Evolutionary conservation across 1,284 basidiomycete genomes (phyloP), one percentile per base, ranked within the genome.

Genomic region (Kwoniella shivajii): DNA sequence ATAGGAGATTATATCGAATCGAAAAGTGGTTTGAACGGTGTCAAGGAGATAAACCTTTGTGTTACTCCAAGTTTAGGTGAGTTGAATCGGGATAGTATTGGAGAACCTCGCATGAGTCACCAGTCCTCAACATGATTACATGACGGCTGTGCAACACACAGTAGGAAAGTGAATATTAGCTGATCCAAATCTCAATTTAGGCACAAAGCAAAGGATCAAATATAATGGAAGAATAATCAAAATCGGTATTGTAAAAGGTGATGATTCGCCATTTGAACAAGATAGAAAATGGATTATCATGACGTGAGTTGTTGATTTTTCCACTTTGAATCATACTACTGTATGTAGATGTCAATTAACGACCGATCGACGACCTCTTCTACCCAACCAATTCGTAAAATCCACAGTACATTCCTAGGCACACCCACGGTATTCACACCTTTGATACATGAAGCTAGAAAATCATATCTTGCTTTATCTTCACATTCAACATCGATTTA

Each of bases 211-310:
- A 16, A 29, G 31, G n/a, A 38, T 56, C 39, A 56, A 30, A 30
- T 56, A 20, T 34, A 30, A 51, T 3, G 55, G 55, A 4, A 20
- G 27, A 11, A 50, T 33, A 4, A 36, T 56, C 34, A 56, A 39
- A n/a, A 44, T 56, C 3, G 30, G 30, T 2, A 50, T 56, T n/a
- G 4, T 37, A 6, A 34, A 45, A 26, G 29, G 20, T 26, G 34
- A 46, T 6, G 27, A 24, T 34, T 29, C 27, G 5, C 39, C 20
- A 16, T 29, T 34, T 7, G 30, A 33, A 20, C 16, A 20, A 14
- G 30, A 24, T 10, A 22, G 51, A 24, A 39, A 50, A 24, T 44
- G 41, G 38, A 43, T 56, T 10, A n/a, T 43, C 22, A 38, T 56
- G 49, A 27, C 30, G 55, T 56, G 14, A 48, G 54, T 46, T 3